A percentile compares a stretch with the other conserved stretches of the same genome.
Evolutionary conservation across 306 rosid genomes (phyloP).

Genomic region (Casuarina cunninghamiana): DNA sequence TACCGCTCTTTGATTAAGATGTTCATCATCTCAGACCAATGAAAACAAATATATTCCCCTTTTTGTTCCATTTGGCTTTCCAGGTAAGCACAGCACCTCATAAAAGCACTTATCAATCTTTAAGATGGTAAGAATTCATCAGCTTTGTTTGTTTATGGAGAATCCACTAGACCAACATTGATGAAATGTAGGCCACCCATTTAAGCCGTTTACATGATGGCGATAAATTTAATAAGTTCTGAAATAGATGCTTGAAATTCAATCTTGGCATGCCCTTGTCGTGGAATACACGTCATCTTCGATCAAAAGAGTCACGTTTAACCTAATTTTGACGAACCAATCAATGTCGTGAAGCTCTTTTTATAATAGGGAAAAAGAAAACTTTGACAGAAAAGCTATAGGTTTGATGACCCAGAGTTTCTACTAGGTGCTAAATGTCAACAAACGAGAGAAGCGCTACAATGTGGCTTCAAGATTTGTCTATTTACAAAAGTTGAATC

Average conservation of each 20-base stretch:
- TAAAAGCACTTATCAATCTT: constrained; percentile 14
- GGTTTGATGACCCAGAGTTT: background rate
- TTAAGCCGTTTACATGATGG: constrained; percentile 17
- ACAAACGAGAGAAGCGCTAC: background rate
- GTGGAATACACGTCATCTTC: constrained; percentile 51
- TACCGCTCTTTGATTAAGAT: constrained; percentile 27
- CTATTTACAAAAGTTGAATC: too few species aligned
- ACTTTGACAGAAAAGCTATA: background rate
- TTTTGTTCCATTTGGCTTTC: constrained; percentile 36
- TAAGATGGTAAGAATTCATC: constrained; percentile 34
- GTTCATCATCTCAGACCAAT: constrained; percentile 12
- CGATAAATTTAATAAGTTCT: constrained; percentile 24
- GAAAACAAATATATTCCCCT: constrained; percentile 22
- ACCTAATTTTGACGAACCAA: constrained; percentile 37
- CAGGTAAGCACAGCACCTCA: constrained; percentile 32
- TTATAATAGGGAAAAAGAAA: constrained; percentile 10
- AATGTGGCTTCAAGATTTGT: background rate
- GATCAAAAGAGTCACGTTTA: constrained; percentile 16
- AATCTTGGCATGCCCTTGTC: constrained; percentile 19
- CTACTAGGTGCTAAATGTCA: background rate
- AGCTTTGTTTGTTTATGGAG: constrained; percentile 18
- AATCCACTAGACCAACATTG: constrained; percentile 46
- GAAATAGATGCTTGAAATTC: constrained; percentile 21
- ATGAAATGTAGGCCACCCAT: constrained; percentile 50
- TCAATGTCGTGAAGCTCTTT: background rate